Conservation (phyloP, 345 rosid species). For the Citrus maxima region DNA sequence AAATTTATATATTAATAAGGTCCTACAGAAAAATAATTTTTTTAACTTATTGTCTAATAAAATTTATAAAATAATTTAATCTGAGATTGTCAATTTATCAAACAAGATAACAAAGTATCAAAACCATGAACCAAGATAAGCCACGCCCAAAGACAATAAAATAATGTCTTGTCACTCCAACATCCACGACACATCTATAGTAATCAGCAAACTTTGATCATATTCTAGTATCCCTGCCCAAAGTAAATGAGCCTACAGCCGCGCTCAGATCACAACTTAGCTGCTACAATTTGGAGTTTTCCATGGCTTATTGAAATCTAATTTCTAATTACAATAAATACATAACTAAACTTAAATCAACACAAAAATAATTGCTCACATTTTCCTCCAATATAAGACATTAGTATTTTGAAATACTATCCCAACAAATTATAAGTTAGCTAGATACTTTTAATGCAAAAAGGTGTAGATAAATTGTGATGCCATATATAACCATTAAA, state of each 20-base stretch:
- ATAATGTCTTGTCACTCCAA: not conserved
- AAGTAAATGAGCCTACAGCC: not conserved
- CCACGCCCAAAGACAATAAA: not conserved
- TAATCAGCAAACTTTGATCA: not conserved
- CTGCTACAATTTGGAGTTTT: conserved; percentile 45
- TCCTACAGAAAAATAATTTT: too few species aligned
- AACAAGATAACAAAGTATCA: too few species aligned
- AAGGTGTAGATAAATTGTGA: not conserved
- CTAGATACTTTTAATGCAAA: not conserved
- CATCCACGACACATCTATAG: not conserved
- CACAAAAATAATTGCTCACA: too few species aligned
- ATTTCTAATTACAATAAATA: too few species aligned
- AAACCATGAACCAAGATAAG: not conserved
- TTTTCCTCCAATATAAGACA: too few species aligned
- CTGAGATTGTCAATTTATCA: too few species aligned
- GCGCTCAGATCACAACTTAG: not conserved
- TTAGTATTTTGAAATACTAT: too few species aligned
- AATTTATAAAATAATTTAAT: too few species aligned
- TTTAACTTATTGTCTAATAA: too few species aligned
- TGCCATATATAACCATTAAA: not conserved
- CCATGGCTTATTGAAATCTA: conserved; percentile 16
- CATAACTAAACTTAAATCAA: too few species aligned
- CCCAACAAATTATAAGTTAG: not conserved
- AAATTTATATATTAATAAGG: too few species aligned
- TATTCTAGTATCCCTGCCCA: not conserved